Base-by-base conservation (phyloP, 257 asterid genomes). In the Gentiana straminea region DNA sequence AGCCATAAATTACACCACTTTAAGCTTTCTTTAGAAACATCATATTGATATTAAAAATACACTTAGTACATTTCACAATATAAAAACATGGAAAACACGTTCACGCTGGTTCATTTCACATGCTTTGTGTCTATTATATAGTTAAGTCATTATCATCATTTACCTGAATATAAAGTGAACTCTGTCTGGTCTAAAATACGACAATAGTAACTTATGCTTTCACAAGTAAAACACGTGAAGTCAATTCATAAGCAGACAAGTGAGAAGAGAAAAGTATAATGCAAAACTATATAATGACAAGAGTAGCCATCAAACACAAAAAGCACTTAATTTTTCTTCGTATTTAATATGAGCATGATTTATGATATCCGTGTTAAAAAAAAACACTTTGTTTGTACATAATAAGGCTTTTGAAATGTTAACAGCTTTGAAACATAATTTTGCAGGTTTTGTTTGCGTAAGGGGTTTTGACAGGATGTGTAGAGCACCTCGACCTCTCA, bases 361-460 rank as follows among this genome's bases (percentile, higher is more conserved):
- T 13, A 38, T 6, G 48, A 57, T 24, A 41, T n/a, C 33, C 24
- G 24, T 24, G 24, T 24, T 1, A 24, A 24, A 24, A 24, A n/a
- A 32, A 41, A 4, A 7, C 35, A 56, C 11, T 1, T 39, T 4
- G 5, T n/a, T 1, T 15, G 43, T 13, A 24, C 48, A 39, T 24
- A 33, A 33, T 9, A 8, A 13, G 48, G 33, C 1, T 41, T 52
- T 38, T 7, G n/a, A 7, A 24, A 35, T 4, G 12, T 38, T 61
- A 46, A 65, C 60, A 53, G 41, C 65, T 63, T 60, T 52, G 35
- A 39, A 39, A 24, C 59, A 45, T 12, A 54, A 49, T 57, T 68
- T 39, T 67, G 67, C 79, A 77, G 82, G 82, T 67, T 70, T 67
- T 64, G 73, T 77, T 58, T 77, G 82, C 48, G 82, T 77, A 2